phyloP scores from a whole-genome alignment of 345 rosid genomes.

The Eucalyptus erythrocorys region DNA sequence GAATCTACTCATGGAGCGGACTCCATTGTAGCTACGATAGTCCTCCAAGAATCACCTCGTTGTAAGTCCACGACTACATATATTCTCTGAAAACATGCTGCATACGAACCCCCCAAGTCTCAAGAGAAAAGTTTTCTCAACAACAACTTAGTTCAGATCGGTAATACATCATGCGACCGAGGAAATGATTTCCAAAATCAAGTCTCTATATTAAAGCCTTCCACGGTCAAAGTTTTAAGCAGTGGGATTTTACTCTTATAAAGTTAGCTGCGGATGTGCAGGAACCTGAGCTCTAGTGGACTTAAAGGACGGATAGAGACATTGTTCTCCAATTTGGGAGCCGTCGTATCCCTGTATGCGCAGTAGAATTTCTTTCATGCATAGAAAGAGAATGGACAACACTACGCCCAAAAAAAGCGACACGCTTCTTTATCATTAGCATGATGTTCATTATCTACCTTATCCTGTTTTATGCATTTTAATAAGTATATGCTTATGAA shows the following conservation, averaged over 20 bases:
- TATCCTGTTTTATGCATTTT: background rate
- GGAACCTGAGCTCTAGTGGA: conserved; percentile 44
- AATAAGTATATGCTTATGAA: background rate
- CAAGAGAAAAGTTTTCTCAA: no score
- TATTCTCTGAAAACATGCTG: background rate
- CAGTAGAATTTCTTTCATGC: background rate
- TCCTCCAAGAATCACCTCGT: background rate
- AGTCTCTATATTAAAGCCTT: background rate
- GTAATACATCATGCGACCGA: background rate
- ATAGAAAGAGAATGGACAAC: background rate
- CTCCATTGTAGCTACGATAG: background rate
- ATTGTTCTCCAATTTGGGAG: conserved; percentile 17
- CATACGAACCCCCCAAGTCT: background rate
- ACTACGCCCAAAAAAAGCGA: background rate
- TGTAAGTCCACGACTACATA: background rate
- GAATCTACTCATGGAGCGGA: background rate
- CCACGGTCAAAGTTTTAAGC: background rate
- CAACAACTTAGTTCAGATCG: background rate
- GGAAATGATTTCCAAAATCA: background rate
- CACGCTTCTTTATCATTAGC: background rate
- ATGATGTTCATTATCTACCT: background rate
- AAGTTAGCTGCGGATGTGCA: background rate
- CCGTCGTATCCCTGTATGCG: conserved; percentile 29
- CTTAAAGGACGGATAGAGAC: conserved; percentile 25
- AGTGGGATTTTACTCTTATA: background rate